Conservation (phyloP, 2,329 filamentous ascomycete species). For the Dactylellina drechsleri region DNA sequence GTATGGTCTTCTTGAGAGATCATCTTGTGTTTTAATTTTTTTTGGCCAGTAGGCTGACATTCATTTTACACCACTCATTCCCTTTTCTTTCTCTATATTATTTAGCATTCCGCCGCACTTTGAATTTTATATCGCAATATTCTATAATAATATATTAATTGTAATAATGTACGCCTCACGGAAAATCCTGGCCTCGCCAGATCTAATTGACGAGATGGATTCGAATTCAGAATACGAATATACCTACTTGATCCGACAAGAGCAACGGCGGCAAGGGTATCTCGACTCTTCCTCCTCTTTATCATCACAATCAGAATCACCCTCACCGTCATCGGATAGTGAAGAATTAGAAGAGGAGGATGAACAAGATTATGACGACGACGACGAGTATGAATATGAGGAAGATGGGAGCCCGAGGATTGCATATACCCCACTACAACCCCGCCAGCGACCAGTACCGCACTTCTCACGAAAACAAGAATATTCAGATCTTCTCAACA, state of each 20-base stretch:
- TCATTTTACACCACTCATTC: no score
- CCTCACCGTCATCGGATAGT: no score
- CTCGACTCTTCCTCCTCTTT: not conserved
- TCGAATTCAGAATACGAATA: not conserved
- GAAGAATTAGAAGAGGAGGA: not conserved
- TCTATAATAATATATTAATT: not conserved
- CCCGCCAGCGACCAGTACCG: not conserved
- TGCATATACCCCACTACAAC: no score
- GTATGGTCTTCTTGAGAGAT: no score
- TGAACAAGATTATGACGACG: not conserved
- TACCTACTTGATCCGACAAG: not conserved
- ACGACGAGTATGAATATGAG: no score
- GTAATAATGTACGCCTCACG: conserved; percentile 5
- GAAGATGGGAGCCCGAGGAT: no score
- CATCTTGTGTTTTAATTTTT: no score
- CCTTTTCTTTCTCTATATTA: not conserved
- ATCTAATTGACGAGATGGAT: conserved; percentile 3
- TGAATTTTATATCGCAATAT: not conserved
- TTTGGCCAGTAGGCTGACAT: no score
- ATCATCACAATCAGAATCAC: conserved; percentile 6
- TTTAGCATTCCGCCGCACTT: not conserved
- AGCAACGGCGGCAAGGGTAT: not conserved
- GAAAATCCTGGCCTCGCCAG: conserved; percentile 21
- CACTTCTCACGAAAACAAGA: not conserved
- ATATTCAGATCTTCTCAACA: no score